These are phyloP conservation scores for Trebouxia sp. DNA, from an alignment of 139 green algal genomes.

Conservation along the genomic window DNA sequence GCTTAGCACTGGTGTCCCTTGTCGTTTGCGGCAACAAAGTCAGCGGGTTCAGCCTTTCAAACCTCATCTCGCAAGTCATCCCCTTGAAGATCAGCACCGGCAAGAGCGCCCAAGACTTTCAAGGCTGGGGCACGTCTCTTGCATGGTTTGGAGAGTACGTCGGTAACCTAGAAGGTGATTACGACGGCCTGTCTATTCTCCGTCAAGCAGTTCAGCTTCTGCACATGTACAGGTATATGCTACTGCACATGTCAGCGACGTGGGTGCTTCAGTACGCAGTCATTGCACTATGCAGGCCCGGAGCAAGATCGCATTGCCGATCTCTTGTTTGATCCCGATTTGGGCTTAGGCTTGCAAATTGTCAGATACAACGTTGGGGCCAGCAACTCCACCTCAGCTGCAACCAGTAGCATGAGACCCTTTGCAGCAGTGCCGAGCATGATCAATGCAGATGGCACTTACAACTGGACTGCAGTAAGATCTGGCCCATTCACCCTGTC, in stretches of 20 bases:
- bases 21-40: slow-evolving; percentile 18
- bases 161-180: neutral
- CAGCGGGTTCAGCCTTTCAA: slow-evolving; percentile 19
- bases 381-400: neutral
- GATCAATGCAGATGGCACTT: neutral
- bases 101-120: slow-evolving; percentile 21
- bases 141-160: slow-evolving; percentile 36
- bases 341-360: slow-evolving; percentile 41
- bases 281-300: neutral
- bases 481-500: neutral
- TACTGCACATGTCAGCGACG: neutral
- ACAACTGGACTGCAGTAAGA: neutral
- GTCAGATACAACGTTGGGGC: slow-evolving; percentile 47
- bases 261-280: too few relatives aligned
- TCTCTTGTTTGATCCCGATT: slow-evolving; percentile 40
- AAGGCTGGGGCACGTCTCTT: slow-evolving; percentile 38
- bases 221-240: too few relatives aligned
- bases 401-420: neutral
- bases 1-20: too few relatives aligned
- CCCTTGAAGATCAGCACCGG: neutral
- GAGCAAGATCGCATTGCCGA: slow-evolving; percentile 29
- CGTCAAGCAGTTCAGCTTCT: too few relatives aligned
- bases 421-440: slow-evolving; percentile 1
- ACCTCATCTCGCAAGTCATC: neutral
- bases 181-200: too few relatives aligned